These are phyloP conservation scores for Gillenia trifoliata DNA, from an alignment of 306 rosid genomes.

Conservation along the genomic window DNA sequence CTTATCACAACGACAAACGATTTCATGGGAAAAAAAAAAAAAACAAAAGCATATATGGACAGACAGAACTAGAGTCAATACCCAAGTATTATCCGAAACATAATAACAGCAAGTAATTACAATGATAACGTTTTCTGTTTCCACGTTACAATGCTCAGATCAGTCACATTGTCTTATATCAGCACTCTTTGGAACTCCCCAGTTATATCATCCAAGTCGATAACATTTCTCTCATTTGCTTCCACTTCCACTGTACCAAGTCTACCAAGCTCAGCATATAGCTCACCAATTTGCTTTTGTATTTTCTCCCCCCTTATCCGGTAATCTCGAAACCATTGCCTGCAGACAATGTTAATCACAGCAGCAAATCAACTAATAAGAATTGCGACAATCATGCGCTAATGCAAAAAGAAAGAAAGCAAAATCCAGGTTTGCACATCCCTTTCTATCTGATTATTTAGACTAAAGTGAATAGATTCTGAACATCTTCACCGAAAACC, in stretches of 20 bases:
- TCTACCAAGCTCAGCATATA: conserved; percentile 44
- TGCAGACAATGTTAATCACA: conserved; percentile 23
- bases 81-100: no score
- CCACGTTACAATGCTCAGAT: no score
- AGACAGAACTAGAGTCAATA: no score
- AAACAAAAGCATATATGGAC: no score
- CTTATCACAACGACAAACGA: no score
- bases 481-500: background rate
- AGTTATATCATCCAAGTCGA: conserved; percentile 55
- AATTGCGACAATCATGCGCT: background rate
- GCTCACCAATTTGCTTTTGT: conserved; percentile 38
- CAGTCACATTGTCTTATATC: conserved; percentile 25
- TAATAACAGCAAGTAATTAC: no score
- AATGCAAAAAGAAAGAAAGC: background rate
- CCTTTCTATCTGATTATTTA: background rate
- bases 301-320: conserved; percentile 77
- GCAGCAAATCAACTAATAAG: background rate
- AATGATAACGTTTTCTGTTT: no score
- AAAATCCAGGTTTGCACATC: background rate
- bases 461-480: background rate
- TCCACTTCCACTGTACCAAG: conserved; percentile 25
- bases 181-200: conserved; percentile 43
- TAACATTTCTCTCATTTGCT: conserved; percentile 23
- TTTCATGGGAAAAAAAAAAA: no score
- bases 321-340: conserved; percentile 66